Evolutionary conservation across 495 filamentous ascomycete species (phyloP), one percentile per base, ranked within the genome.

Genomic region (Hypoxylon cercidicola): DNA sequence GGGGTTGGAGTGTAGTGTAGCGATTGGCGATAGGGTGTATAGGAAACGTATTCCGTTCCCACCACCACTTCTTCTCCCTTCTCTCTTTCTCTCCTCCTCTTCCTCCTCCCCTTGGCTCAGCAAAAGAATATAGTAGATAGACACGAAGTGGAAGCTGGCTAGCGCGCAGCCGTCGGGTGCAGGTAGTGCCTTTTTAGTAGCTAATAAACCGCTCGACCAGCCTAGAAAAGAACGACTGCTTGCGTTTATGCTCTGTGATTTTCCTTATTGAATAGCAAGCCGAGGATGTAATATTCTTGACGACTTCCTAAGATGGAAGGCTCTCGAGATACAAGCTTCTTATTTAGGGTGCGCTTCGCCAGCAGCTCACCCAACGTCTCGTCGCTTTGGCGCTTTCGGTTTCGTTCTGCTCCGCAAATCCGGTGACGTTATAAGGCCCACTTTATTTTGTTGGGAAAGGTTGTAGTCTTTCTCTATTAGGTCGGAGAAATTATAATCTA

Each of bases 221-320:
- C 25, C 25, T 28, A 28, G 25, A 28, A 7, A 28, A 28, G 25
- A 3, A 37, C 3, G 3, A n/a, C 34, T 37, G 34, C 34, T 37
- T n/a, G 34, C 34, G 10, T 37, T 37, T 12, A 11, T 9, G 34
- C 34, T 12, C 13, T 37, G 34, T 2, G 34, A n/a, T 37, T 12
- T 9, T 37, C 34, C 4, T 11, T 4, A 12, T 9, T 12, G 34
- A 9, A n/a, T 19, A 1, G 18, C 4, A 16, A 16, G 40, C 13
- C 12, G 39, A 20, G 21, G 13, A 6, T 20, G 35, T 46, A 59
- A 52, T 34, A 16, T 21, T 15, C 52, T 62, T 23, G 44, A 51
- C 41, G 40, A n/a, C 44, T 68, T 68, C 64, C 58, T 50, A 62
- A 62, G 59, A 62, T 7, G 46, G 64, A 68, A 68, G 53, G 64